Conservation (phyloP, 306 rosid species). For the Aeschynomene evenia region DNA sequence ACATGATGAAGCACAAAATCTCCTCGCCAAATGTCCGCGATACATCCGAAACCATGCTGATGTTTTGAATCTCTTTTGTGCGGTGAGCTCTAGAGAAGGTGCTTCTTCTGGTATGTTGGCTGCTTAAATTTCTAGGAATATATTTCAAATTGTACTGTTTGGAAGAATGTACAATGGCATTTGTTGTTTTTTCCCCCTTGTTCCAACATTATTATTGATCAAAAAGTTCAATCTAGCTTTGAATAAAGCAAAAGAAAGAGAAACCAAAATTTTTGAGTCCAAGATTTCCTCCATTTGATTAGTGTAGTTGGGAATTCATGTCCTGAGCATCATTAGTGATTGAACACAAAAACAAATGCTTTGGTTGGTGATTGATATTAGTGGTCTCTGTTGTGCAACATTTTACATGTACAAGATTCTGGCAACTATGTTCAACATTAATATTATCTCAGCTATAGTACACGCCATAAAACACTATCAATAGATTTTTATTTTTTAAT, state of each 20-base stretch:
- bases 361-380: background rate
- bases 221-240: slow-evolving; percentile 33
- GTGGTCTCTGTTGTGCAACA: slow-evolving; percentile 11
- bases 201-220: slow-evolving; percentile 31
- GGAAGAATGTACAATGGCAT: slow-evolving; percentile 35
- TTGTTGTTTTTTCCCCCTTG: slow-evolving; percentile 34
- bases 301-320: background rate
- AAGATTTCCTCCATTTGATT: background rate
- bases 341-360: background rate
- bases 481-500: background rate
- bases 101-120: slow-evolving; percentile 43
- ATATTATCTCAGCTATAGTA: background rate
- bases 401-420: background rate
- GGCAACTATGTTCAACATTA: background rate
- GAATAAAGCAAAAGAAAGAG: slow-evolving; percentile 30
- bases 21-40: slow-evolving; percentile 76
- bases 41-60: slow-evolving; percentile 71
- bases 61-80: slow-evolving; percentile 64
- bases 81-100: slow-evolving; percentile 46
- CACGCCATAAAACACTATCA: background rate
- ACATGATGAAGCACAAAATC: slow-evolving; percentile 62
- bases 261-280: slow-evolving; percentile 7
- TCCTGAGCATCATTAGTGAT: background rate
- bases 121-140: slow-evolving; percentile 42
- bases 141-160: slow-evolving; percentile 30